Evolutionary conservation across 2,329 filamentous ascomycete genomes (phyloP), one percentile per base, ranked within the genome.

Genomic region (Bipolaris oryzae): DNA sequence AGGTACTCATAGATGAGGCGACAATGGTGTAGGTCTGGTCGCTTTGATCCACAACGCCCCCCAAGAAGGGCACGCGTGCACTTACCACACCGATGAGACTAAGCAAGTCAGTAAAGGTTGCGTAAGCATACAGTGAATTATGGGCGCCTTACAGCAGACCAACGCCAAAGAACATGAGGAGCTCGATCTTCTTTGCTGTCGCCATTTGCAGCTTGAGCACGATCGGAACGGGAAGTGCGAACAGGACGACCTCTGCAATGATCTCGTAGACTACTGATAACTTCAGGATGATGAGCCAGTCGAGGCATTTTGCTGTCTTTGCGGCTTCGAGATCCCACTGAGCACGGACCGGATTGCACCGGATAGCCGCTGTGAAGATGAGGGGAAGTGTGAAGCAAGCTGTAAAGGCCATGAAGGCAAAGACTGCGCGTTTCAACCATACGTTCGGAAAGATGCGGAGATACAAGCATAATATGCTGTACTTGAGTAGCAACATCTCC

Each of bases 391-490:
- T 52, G 41, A 52, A 52, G 18, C 42, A 39, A 31, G 49, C 49
- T 21, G 49, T 46, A n/a, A 53, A 53, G 18, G 34, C 34, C 50
- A 53, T 46, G 21, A 52, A 52, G 42, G 42, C 42, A 20, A 34
- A 53, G 23, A 46, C 42, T 11, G 42, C 50, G 10, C 50, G 50
- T 34, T 52, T 52, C 49, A 52, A 52, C 50, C 50, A 46, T 34
- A 45, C 23, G 34, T 45, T 38, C n/a, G 50, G 50, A 10, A 53
- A 53, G 34, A 53, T 53, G 23, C 42, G 50, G 16, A 53, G 44
- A 39, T 53, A 53, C n/a, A 53, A 21, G 16, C 50, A 53, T 7
- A 53, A 34, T 16, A 53, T 52, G 49, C 49, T 52, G 33, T 52
- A 52, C 31, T 52, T 52, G 20, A 52, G 42, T 10, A 52, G 41